Evolutionary conservation across 495 filamentous ascomycete species (phyloP), one percentile per base, ranked within the genome.

Genomic region (Podospora anserina): DNA sequence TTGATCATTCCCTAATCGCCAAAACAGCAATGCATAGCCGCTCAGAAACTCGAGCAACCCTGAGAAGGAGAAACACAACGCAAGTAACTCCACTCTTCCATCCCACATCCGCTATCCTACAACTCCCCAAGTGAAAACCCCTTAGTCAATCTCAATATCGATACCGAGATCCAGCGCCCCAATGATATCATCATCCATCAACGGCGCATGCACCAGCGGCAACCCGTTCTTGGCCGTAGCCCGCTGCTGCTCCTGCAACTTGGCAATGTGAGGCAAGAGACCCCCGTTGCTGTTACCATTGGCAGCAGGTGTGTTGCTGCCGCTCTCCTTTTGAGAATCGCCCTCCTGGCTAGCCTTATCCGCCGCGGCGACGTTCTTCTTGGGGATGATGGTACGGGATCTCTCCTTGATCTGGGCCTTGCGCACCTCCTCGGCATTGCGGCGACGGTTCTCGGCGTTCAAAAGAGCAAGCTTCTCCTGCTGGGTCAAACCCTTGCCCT

Each of bases 131-230:
- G 39, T 3, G 5, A 49, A 49, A 49, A 1, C 13, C 39, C 20
- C 7, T 69, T 59, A 73, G 30, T 71, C 69, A 66, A 92, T 91
- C 28, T 92, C 89, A 66, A 92, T 87, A 66, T 95, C 92, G 72
- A 95, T 91, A 13, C 90, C 92, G 69, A 96, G 78, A 77, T 94
- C 92, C 76, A 94, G 78, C 16, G 88, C 85, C 0, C 89, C 92
- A 74, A 96, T 92, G 69, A 93, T 90, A 75, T 94, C 92, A 70
- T 96, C 92, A 66, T 93, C 91, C 79, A 88, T 90, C 64, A 93
- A 86, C 20, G 89, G 88, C 73, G 88, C 86, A 61, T 88, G 84
- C 66, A 93, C 89, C 49, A 85, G 84, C 1, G 87, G 84, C 67
- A 91, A 78, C 6, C 89, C 89, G 44, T 83, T 86, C 70, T 81